Conservation (phyloP, 208 protist genomes). For the Wallacemonas rigidus region DNA sequence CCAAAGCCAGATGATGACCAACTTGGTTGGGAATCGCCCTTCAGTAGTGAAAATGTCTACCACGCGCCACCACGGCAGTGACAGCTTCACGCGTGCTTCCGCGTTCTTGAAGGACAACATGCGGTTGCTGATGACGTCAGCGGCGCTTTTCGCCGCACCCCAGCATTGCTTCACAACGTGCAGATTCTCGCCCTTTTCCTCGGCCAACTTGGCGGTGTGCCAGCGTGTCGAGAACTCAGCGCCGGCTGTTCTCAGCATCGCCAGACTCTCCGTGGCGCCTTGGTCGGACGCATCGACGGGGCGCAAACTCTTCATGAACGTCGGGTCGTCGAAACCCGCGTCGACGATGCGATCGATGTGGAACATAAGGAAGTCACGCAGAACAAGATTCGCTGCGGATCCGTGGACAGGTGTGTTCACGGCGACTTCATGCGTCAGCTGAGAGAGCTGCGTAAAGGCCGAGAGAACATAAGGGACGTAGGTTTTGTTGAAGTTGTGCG, state of each 20-base stretch:
- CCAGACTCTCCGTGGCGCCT: constrained; percentile 13
- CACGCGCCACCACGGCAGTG: constrained; percentile 12
- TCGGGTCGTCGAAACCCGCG: constrained; percentile 23
- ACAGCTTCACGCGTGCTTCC: constrained; percentile 17
- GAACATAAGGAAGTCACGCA: constrained; percentile 32
- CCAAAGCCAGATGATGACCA: constrained; percentile 21
- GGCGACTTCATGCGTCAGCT: constrained; percentile 33
- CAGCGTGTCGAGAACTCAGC: constrained; percentile 24
- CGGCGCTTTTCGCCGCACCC: constrained; percentile 27
- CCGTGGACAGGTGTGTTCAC: constrained; percentile 21
- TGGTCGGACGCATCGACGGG: constrained; percentile 11
- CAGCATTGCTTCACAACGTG: constrained; percentile 21
- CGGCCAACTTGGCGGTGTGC: constrained; percentile 12
- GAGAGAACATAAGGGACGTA: constrained; percentile 32
- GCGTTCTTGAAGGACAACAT: constrained; percentile 19
- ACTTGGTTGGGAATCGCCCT: constrained; percentile 16
- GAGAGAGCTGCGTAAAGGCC: constrained; percentile 31
- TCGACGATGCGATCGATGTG: constrained; percentile 34
- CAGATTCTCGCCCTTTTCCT: constrained; percentile 7
- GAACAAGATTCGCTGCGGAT: constrained; percentile 16
- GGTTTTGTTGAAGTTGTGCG: constrained; percentile 15
- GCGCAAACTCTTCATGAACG: constrained; percentile 27
- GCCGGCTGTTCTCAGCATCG: constrained; percentile 10
- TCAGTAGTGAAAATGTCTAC: constrained; percentile 26
- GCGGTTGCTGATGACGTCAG: constrained; percentile 36